Base-by-base conservation (phyloP, 805 yeast species). In the Maudiozyma turicensis region DNA sequence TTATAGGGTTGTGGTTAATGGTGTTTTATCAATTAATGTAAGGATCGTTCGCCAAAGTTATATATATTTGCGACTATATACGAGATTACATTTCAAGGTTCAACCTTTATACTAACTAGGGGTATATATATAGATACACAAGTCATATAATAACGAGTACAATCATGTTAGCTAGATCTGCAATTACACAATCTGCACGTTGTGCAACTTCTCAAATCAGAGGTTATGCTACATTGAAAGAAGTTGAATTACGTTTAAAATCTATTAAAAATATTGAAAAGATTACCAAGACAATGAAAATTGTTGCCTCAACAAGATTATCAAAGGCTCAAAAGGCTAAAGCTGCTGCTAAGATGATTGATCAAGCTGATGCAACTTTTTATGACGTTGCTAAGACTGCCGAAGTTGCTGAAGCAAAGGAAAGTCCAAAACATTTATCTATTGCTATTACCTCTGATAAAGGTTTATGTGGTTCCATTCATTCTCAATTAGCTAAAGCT, bases 221-320 rank as follows among this genome's bases (percentile, higher is more conserved):
- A 84, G 83, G 82, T 77, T 91, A 88, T 77, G 99, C 99, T 65
- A 93, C 99, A 61, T 80, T 93, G 70, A 91, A 97, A 77, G 99
- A 93, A 74, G 95, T 93, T 67, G 99, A 93, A 78, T 85, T 80
- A 72, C 95, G 99, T 78, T 82, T 93, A 69, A 93, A 93, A 78
- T 88, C 97, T 58, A 93, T 93, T 71, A 93, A 91, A 79, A 93
- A 93, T 80, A 91, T 93, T 71, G 97, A 93, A 76, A 93, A 93
- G 78, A 93, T 93, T 76, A 93, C 99, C 75, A 93, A 93, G 76
- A 93, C 99, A 72, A 93, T 93, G 98, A 93, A 90, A 79, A 84
- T 93, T 73, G 99, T 93, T 65, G 99, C 99, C 40, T 91, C 98
- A 40, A 93, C 99, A 61, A 85, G 96, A 75, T 81, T 93, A 70